phyloP scores from a whole-genome alignment of 1,139 yeast genomes.

The Diutina pseudorugosa region DNA sequence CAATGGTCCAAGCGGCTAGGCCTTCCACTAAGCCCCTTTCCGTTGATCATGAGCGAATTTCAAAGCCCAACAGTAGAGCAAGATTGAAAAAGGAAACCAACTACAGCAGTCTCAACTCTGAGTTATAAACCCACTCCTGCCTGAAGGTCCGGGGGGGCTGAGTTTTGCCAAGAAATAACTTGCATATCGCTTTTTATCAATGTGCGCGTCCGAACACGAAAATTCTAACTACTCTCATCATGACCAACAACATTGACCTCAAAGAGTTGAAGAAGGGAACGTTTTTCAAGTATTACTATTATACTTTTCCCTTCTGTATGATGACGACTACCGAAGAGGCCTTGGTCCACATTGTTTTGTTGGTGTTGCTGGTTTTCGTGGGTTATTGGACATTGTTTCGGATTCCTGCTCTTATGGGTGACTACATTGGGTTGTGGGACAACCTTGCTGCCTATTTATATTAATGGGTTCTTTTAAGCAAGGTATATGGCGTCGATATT shows the following conservation, averaged over 20 bases:
- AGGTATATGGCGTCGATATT: not conserved
- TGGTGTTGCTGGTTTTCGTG: not conserved
- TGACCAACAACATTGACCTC: not conserved
- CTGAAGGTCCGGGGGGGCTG: not conserved
- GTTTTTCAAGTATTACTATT: not conserved
- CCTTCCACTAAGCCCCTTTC: not conserved
- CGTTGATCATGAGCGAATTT: not conserved
- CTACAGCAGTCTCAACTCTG: not conserved
- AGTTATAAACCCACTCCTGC: not conserved
- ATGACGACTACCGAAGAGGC: not conserved
- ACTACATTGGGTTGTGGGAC: not conserved
- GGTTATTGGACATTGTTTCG: conserved; percentile 1
- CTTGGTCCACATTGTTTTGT: not conserved
- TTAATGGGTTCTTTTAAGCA: not conserved
- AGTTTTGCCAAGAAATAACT: not conserved
- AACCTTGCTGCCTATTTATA: not conserved
- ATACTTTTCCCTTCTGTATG: conserved; percentile 3
- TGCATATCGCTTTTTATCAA: not conserved
- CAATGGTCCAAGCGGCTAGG: not conserved
- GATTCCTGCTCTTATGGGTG: not conserved
- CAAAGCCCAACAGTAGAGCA: not conserved
- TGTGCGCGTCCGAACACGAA: not conserved
- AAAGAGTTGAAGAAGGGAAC: not conserved
- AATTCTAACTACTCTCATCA: not conserved
- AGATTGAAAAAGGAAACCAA: not conserved